Conservation (phyloP, 2,329 filamentous ascomycete genomes). For the Colletotrichum sp. region DNA sequence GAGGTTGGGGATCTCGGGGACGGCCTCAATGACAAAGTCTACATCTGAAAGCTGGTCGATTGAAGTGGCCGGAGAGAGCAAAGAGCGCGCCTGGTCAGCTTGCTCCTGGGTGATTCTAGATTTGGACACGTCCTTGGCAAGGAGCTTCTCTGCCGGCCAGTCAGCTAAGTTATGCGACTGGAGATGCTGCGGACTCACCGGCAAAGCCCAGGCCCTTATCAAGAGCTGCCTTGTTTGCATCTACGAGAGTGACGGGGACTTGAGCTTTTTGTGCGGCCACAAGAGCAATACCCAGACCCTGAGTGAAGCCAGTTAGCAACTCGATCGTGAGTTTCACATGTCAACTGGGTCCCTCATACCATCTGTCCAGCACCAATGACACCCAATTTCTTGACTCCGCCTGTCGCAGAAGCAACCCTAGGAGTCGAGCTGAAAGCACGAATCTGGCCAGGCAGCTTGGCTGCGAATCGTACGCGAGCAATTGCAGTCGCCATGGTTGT, state of each 20-base stretch:
- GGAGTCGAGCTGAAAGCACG: slow-evolving; percentile 75
- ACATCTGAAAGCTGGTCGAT: slow-evolving; percentile 81
- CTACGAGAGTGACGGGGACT: slow-evolving; percentile 85
- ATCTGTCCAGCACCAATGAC: slow-evolving; percentile 96
- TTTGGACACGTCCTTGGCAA: slow-evolving; percentile 92
- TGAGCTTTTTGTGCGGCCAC: slow-evolving; percentile 86
- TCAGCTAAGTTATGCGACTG: neutral
- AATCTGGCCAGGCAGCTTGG: slow-evolving; percentile 38
- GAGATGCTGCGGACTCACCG: slow-evolving; percentile 52
- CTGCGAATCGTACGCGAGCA: slow-evolving; percentile 5
- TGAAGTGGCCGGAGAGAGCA: slow-evolving; percentile 72
- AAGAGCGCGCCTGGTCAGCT: slow-evolving; percentile 73
- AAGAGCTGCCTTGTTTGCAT: slow-evolving; percentile 82
- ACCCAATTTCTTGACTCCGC: slow-evolving; percentile 82
- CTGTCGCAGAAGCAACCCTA: slow-evolving; percentile 56
- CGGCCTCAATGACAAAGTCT: slow-evolving; percentile 97
- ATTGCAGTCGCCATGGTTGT: slow-evolving; percentile 19
- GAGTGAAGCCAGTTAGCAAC: slow-evolving; percentile 24
- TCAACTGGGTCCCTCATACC: slow-evolving; percentile 58
- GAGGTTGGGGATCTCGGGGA: slow-evolving; percentile 87
- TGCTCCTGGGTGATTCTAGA: slow-evolving; percentile 82
- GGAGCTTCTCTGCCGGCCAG: slow-evolving; percentile 74
- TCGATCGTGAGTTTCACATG: slow-evolving; percentile 37
- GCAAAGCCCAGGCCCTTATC: slow-evolving; percentile 92
- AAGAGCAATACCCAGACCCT: slow-evolving; percentile 95